phyloP scores from a whole-genome alignment of 2,329 filamentous ascomycete genomes.

The Colletotrichum godetiae region DNA sequence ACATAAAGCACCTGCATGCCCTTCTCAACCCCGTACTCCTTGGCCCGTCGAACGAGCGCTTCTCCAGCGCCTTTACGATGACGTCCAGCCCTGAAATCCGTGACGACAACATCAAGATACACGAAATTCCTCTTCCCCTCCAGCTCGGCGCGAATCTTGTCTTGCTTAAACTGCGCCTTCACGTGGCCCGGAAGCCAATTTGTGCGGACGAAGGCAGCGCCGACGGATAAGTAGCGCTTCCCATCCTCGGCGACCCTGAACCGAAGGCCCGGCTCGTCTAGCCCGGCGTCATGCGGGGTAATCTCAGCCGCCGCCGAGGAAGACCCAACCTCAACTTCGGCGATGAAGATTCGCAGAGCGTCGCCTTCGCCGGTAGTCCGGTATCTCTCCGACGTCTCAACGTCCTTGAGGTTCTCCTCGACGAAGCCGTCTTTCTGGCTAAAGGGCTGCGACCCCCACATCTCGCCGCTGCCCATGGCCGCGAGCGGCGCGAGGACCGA shows the following conservation, averaged over 20 bases:
- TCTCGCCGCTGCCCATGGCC: conserved; percentile 41
- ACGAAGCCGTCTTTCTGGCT: conserved; percentile 39
- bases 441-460: conserved; percentile 44
- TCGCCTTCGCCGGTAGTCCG: conserved; percentile 37
- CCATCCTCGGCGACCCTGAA: conserved; percentile 8
- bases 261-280: background rate
- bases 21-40: conserved; percentile 8
- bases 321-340: conserved; percentile 39
- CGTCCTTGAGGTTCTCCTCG: conserved; percentile 37
- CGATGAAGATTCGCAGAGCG: conserved; percentile 42
- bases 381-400: conserved; percentile 41
- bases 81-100: conserved; percentile 31
- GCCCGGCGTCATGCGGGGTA: background rate
- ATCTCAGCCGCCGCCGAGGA: background rate
- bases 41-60: conserved; percentile 30
- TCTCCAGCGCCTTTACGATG: conserved; percentile 26
- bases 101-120: conserved; percentile 37
- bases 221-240: conserved; percentile 15
- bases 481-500: conserved; percentile 43
- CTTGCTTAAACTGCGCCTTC: background rate
- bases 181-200: conserved; percentile 34
- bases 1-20: conserved; percentile 40
- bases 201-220: conserved; percentile 14
- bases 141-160: conserved; percentile 3
- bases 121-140: conserved; percentile 20